Base-by-base conservation (phyloP, 768 basidiomycete species). In the Boletus bicolor region DNA sequence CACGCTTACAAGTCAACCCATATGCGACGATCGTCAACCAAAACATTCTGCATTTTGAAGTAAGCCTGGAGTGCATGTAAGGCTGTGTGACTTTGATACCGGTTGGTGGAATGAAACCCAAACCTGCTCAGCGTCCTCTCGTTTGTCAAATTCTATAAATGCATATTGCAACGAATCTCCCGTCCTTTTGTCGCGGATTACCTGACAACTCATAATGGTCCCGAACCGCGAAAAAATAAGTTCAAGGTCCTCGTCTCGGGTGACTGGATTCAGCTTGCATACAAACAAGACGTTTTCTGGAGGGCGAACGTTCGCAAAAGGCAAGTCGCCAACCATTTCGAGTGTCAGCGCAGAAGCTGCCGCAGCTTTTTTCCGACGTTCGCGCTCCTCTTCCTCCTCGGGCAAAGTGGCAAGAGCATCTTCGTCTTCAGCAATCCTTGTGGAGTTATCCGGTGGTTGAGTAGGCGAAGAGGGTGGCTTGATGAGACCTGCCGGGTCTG, bases 31-130 rank as follows among this genome's bases (percentile, higher is more conserved):
- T 99, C 97, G 68, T 99, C 97, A 12, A 99, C 90, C 11, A 99
- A 77, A 0, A 98, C 97, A 64, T 98, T 98, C 70, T 98, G 97
- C 97, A 99, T 99, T 72, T 98, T 99, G 76, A 98, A 95, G 72
- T 98, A 99, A 9, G 93, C 97, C 89, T 94, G 60, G 4, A 48
- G 37, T 35, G 24, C 44, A 42, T 38, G 54, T 64, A 32, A 64
- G 53, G 14, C 32, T 37, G 39, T 53, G 50, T 34, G 14, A 42
- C 34, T 3, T 42, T 12, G 14, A 47, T 2, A 32, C 24, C 7
- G 39, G n/a, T n/a, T 17, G 14, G 36, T 3, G n/a, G 35, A 49
- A 36, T 51, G 26, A 50, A 58, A 38, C 7, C 64, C 81, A 56
- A 59, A 91, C 93, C 84, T 93, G 89, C 72, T 99, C 96, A 8